Evolutionary conservation across 768 basidiomycete genomes (phyloP).

Genomic region (Termitomyces titanicus): DNA sequence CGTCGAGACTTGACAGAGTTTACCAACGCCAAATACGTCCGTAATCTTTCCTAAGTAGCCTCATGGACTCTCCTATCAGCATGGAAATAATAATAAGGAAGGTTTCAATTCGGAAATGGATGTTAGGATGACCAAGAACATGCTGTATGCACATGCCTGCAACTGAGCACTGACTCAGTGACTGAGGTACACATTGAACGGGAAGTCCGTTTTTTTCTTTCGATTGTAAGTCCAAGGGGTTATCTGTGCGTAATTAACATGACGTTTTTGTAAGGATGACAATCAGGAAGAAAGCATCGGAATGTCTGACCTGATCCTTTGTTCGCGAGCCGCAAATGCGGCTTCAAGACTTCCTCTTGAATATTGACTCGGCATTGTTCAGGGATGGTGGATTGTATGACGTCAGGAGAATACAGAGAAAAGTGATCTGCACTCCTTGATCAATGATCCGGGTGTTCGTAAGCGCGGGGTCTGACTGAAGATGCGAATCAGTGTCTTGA

Average conservation of each 20-base stretch:
- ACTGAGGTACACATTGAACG: not conserved
- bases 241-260: too few species aligned
- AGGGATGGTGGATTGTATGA: too few species aligned
- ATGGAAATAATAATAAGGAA: not conserved
- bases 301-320: not conserved
- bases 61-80: not conserved
- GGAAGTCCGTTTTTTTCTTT: not conserved
- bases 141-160: not conserved
- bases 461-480: too few species aligned
- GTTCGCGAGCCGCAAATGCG: not conserved
- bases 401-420: too few species aligned
- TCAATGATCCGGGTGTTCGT: too few species aligned
- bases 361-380: not conserved
- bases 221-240: not conserved
- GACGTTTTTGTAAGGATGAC: not conserved
- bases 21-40: not conserved
- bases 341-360: not conserved
- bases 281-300: not conserved
- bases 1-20: not conserved
- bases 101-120: not conserved
- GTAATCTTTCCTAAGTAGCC: not conserved
- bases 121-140: not conserved
- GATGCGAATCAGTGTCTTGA: not conserved
- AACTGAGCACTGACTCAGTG: too few species aligned
- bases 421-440: too few species aligned